Conservation (phyloP, 495 filamentous ascomycete species). For the Beverwykella pulmonaria region DNA sequence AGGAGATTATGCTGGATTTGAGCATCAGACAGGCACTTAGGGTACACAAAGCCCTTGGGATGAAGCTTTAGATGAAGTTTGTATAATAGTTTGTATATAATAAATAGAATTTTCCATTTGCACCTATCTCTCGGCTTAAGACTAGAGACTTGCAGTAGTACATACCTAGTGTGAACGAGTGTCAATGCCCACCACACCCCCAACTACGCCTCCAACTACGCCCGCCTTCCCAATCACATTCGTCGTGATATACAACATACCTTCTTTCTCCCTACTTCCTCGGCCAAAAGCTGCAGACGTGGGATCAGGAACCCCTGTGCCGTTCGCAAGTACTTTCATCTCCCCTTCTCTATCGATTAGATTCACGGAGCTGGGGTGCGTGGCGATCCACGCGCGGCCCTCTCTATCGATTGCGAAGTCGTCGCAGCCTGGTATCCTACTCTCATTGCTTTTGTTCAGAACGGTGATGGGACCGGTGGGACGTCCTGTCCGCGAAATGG, state of each 20-base stretch:
- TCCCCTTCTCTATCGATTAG: background rate
- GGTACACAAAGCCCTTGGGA: conserved; percentile 88
- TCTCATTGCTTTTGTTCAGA: background rate
- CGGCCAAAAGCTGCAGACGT: background rate
- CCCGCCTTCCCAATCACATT: background rate
- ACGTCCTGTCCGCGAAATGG: background rate
- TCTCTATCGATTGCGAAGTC: background rate
- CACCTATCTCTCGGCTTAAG: too few species aligned
- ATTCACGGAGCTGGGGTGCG: background rate
- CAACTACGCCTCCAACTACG: background rate
- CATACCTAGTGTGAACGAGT: background rate
- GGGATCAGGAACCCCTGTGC: background rate
- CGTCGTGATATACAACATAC: conserved; percentile 1
- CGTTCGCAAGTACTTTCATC: background rate
- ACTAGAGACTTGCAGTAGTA: too few species aligned
- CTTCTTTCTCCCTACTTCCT: background rate
- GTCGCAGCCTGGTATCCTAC: background rate
- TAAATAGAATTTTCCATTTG: too few species aligned
- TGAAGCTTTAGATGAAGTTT: conserved; percentile 74
- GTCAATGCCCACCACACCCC: background rate
- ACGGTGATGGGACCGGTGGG: background rate
- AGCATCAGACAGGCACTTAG: conserved; percentile 90
- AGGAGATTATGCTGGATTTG: conserved; percentile 98
- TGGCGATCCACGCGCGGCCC: background rate
- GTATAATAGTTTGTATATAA: background rate